These are phyloP conservation scores for Stagonosporopsis chrysanthemi DNA, from an alignment of 2,329 filamentous ascomycete genomes.

Conservation along the genomic window DNA sequence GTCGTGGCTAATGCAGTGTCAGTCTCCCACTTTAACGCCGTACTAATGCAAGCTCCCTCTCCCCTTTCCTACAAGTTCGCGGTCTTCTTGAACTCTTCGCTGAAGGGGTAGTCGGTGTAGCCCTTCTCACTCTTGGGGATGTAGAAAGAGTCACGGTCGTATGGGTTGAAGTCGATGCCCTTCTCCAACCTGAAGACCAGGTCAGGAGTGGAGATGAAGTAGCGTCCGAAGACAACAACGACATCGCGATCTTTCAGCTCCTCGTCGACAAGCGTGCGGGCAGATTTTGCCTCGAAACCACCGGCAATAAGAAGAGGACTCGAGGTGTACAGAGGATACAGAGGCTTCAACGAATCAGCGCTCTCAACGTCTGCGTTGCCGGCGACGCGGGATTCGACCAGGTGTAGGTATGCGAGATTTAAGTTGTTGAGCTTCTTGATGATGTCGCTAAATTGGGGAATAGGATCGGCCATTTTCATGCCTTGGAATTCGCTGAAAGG, in stretches of 20 bases:
- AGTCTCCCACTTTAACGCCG: slow-evolving; percentile 7
- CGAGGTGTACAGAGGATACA: slow-evolving; percentile 33
- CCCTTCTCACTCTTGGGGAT: slow-evolving; percentile 43
- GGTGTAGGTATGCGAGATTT: slow-evolving; percentile 57
- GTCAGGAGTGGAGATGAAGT: slow-evolving; percentile 60
- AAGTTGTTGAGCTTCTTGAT: slow-evolving; percentile 60
- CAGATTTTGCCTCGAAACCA: slow-evolving; percentile 52
- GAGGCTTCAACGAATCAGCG: slow-evolving; percentile 31
- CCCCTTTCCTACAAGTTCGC: slow-evolving; percentile 3
- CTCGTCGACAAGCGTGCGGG: slow-evolving; percentile 47
- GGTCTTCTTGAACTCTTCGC: slow-evolving; percentile 24
- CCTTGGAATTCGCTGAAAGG: slow-evolving; percentile 69
- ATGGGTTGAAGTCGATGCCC: slow-evolving; percentile 54
- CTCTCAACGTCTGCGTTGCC: slow-evolving; percentile 50
- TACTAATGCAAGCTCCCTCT: slow-evolving; percentile 4
- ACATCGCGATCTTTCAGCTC: slow-evolving; percentile 55
- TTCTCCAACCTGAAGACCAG: slow-evolving; percentile 56
- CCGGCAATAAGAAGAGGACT: slow-evolving; percentile 52
- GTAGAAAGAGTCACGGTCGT: slow-evolving; percentile 59
- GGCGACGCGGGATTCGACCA: slow-evolving; percentile 65
- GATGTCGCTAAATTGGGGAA: slow-evolving; percentile 69
- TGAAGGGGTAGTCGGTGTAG: slow-evolving; percentile 51
- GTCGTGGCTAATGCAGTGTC: background rate
- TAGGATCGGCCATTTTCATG: slow-evolving; percentile 69
- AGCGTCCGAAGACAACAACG: slow-evolving; percentile 57